Evolutionary conservation across 257 asterid species (phyloP).

Genomic region (Ilex aquifolium): DNA sequence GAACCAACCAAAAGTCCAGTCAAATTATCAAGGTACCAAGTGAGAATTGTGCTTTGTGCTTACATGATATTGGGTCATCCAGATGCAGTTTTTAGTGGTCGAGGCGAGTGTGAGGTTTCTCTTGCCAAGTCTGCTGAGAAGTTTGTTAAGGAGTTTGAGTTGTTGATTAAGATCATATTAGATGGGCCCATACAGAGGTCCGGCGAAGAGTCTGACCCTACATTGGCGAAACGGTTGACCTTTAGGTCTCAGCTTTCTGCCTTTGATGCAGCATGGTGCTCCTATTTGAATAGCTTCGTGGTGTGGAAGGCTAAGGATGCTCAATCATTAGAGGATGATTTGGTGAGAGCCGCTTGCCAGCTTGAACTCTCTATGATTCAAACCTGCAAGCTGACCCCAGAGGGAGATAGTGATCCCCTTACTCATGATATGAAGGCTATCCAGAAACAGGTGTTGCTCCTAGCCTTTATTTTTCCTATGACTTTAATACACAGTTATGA

Average conservation of each 20-base stretch:
- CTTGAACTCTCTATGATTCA: constrained; percentile 18
- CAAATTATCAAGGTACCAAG: constrained; percentile 20
- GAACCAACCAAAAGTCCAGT: constrained; percentile 3
- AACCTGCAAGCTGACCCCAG: constrained; percentile 12
- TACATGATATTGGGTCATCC: constrained; percentile 25
- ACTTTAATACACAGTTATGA: no score
- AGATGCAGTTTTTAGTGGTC: constrained; percentile 14
- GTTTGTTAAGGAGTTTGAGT: constrained; percentile 20
- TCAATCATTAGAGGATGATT: constrained; percentile 16
- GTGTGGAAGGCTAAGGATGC: constrained; percentile 21
- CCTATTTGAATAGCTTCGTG: constrained; percentile 22
- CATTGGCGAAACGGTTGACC: not conserved
- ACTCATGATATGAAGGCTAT: constrained; percentile 11
- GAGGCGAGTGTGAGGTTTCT: constrained; percentile 7
- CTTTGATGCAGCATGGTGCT: constrained; percentile 26
- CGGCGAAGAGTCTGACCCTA: constrained; percentile 1
- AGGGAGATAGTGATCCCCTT: constrained; percentile 12
- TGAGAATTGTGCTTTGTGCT: constrained; percentile 22
- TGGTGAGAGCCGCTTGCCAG: constrained; percentile 17
- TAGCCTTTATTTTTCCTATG: not conserved
- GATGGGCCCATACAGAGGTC: constrained; percentile 10
- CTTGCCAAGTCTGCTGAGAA: constrained; percentile 18
- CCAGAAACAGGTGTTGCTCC: constrained; percentile 16
- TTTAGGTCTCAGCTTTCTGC: constrained; percentile 19
- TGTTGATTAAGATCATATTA: constrained; percentile 16